Percentiles rank a stretch among this genome's conserved stretches.
phyloP scores from a whole-genome alignment of 2,329 filamentous ascomycete species.

The Grosmannia huntii region DNA sequence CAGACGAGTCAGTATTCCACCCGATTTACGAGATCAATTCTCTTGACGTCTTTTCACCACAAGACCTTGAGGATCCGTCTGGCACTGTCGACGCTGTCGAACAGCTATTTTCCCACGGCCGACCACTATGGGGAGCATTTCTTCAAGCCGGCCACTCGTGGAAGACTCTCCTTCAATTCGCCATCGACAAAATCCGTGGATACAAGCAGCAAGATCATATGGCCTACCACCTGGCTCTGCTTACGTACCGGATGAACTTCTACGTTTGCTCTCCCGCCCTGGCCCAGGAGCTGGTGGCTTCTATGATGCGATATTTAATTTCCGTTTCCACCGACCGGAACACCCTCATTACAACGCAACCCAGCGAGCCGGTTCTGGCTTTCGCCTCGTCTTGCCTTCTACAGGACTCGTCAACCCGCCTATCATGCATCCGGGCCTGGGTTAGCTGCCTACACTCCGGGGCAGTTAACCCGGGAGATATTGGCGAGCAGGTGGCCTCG shows the following conservation, averaged over 20 bases:
- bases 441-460: neutral
- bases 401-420: neutral
- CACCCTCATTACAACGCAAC: conserved; percentile 1
- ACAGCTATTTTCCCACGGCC: neutral
- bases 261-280: neutral
- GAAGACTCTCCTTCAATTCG: neutral
- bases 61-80: neutral
- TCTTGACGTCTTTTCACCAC: neutral
- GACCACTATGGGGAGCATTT: neutral
- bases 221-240: neutral
- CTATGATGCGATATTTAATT: neutral
- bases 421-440: neutral
- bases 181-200: neutral
- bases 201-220: neutral
- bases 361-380: conserved; percentile 2
- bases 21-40: neutral
- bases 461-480: neutral
- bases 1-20: neutral
- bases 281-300: neutral
- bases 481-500: conserved; percentile 1
- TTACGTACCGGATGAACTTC: conserved; percentile 1
- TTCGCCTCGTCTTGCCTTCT: neutral
- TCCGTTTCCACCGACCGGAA: neutral
- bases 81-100: neutral
- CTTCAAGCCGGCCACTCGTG: neutral